Evolutionary conservation across 2,329 filamentous ascomycete species (phyloP).

Genomic region (Alternaria arbusti): DNA sequence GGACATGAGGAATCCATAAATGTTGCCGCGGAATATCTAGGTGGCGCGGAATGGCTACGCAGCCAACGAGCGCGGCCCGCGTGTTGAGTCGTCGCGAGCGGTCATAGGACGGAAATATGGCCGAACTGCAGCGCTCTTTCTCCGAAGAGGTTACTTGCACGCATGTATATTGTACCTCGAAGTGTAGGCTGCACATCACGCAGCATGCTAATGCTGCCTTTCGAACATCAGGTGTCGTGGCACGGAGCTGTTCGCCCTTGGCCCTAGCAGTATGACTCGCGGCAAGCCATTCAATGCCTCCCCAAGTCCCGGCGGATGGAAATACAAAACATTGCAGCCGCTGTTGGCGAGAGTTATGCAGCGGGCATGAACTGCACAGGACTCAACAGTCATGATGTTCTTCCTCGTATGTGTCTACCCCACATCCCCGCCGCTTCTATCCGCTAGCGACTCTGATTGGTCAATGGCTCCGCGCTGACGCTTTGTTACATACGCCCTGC

Average conservation of each 20-base stretch:
- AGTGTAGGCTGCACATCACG: not conserved
- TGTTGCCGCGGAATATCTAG: not conserved
- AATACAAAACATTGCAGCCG: not conserved
- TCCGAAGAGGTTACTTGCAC: not conserved
- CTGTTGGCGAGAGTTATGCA: not conserved
- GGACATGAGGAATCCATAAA: not conserved
- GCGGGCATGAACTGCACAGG: not conserved
- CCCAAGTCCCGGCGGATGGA: not conserved
- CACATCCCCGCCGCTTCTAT: not conserved
- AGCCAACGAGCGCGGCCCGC: not conserved
- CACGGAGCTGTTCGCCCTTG: not conserved
- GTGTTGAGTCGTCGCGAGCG: not conserved
- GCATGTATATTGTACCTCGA: not conserved
- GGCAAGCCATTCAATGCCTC: not conserved
- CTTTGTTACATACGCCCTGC: conserved; percentile 1
- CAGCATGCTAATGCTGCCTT: not conserved
- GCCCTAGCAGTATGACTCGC: not conserved
- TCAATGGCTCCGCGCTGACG: not conserved
- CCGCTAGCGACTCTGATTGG: conserved; percentile 4
- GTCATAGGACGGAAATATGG: not conserved
- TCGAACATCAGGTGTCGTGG: not conserved
- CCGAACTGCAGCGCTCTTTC: not conserved
- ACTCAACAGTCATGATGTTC: not conserved
- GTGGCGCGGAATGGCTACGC: not conserved
- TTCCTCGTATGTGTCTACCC: not conserved